phyloP scores from a whole-genome alignment of 2,329 filamentous ascomycete genomes.

The Calonectria pseudoreteaudii region DNA sequence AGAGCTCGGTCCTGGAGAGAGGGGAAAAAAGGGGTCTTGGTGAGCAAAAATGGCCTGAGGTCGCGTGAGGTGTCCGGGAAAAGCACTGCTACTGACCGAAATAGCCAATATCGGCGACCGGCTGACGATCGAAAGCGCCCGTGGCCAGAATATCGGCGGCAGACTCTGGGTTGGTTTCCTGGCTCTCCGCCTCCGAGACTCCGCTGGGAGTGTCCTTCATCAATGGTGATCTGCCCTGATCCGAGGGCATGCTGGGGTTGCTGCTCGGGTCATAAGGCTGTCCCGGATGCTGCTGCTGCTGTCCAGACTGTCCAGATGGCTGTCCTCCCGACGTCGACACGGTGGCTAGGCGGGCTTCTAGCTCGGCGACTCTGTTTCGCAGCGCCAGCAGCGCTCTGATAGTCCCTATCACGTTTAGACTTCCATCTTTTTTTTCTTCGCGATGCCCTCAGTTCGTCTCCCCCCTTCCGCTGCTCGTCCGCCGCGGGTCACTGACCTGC shows the following conservation, averaged over 20 bases:
- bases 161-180: constrained; percentile 34
- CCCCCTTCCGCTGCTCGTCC: not conserved
- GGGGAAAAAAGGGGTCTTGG: not conserved
- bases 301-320: too few relatives aligned
- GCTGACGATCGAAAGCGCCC: constrained; percentile 42
- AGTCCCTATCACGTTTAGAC: not conserved
- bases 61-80: not conserved
- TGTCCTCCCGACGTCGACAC: constrained; percentile 10
- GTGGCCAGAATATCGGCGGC: constrained; percentile 44
- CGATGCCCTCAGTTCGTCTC: too few relatives aligned
- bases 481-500: constrained; percentile 24
- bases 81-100: constrained; percentile 38
- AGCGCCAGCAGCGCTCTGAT: constrained; percentile 29
- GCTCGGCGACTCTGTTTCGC: constrained; percentile 34
- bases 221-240: constrained; percentile 7
- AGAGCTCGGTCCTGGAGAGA: constrained; percentile 45
- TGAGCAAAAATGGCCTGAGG: not conserved
- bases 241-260: not conserved
- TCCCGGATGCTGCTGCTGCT: not conserved
- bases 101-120: constrained; percentile 41
- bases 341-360: constrained; percentile 34
- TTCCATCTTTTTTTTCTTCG: not conserved
- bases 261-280: not conserved
- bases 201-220: constrained; percentile 12
- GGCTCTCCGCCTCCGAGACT: constrained; percentile 9